A percentile compares a stretch with the other conserved stretches of the same genome.
Conservation (phyloP, 2,329 filamentous ascomycete species). For the Volutella citrinella region DNA sequence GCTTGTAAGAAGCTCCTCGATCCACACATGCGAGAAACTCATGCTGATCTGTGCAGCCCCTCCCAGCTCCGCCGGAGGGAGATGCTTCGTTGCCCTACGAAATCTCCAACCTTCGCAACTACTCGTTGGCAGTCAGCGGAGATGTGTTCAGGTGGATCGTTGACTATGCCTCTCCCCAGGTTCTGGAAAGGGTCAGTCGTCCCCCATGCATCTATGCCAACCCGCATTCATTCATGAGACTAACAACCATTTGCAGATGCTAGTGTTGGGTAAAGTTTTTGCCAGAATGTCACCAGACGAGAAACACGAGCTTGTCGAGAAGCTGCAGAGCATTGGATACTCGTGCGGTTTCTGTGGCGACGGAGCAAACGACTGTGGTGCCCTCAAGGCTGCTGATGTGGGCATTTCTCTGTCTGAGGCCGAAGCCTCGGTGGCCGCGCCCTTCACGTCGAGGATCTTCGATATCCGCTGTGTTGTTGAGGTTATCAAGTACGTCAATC, state of each 20-base stretch:
- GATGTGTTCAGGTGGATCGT: constrained; percentile 97
- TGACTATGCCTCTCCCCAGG: constrained; percentile 80
- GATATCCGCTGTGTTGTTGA: constrained; percentile 95
- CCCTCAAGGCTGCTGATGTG: constrained; percentile 93
- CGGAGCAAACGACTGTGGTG: constrained; percentile 95
- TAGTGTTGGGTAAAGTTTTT: constrained; percentile 88
- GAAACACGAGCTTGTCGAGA: constrained; percentile 96
- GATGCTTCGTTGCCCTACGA: constrained; percentile 87
- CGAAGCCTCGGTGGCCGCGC: constrained; percentile 95
- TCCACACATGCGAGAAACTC: no score
- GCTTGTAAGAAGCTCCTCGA: constrained; percentile 53
- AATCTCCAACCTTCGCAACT: constrained; percentile 76
- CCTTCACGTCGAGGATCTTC: constrained; percentile 92
- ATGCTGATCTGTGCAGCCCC: constrained; percentile 53
- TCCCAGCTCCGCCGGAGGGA: constrained; percentile 64
- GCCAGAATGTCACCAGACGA: constrained; percentile 99
- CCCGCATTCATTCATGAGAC: no score
- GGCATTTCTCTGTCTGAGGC: constrained; percentile 96
- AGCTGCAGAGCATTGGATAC: constrained; percentile 93
- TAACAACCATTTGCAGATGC: no score
- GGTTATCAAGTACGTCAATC: constrained; percentile 75
- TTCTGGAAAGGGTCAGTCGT: constrained; percentile 63
- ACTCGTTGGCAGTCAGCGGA: constrained; percentile 83
- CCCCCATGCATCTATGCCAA: no score
- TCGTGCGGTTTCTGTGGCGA: constrained; percentile 96